phyloP scores from a whole-genome alignment of 2,329 filamentous ascomycete species.

The Sclerotinia borealis region DNA sequence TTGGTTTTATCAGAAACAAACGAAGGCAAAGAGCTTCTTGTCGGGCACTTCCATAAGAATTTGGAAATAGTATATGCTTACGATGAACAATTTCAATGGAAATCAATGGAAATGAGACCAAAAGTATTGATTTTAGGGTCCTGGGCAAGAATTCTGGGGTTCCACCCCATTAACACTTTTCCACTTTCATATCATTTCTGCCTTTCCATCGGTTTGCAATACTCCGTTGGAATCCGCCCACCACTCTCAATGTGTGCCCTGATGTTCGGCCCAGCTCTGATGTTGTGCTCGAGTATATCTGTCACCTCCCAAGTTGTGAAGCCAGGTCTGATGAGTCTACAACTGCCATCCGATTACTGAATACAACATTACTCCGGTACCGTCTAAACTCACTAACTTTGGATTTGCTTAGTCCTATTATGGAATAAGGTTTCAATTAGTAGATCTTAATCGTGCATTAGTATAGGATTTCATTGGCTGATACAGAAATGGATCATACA shows the following conservation, averaged over 20 bases:
- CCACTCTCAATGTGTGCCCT: background rate
- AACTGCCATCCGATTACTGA: background rate
- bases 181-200: background rate
- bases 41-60: background rate
- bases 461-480: no score
- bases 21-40: background rate
- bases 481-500: no score
- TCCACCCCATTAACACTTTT: background rate
- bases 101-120: background rate
- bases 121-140: background rate
- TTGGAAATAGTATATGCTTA: background rate
- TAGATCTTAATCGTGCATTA: no score
- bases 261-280: background rate
- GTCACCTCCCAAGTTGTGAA: background rate
- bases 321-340: background rate
- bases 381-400: no score
- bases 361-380: background rate
- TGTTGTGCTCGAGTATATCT: background rate
- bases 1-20: background rate
- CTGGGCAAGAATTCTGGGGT: background rate
- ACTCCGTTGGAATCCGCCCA: background rate
- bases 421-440: no score
- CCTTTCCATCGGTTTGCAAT: background rate
- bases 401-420: no score
- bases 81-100: background rate